These are phyloP conservation scores for Trichoderma simmonsii DNA, from an alignment of 2,329 filamentous ascomycete species.

Conservation along the genomic window DNA sequence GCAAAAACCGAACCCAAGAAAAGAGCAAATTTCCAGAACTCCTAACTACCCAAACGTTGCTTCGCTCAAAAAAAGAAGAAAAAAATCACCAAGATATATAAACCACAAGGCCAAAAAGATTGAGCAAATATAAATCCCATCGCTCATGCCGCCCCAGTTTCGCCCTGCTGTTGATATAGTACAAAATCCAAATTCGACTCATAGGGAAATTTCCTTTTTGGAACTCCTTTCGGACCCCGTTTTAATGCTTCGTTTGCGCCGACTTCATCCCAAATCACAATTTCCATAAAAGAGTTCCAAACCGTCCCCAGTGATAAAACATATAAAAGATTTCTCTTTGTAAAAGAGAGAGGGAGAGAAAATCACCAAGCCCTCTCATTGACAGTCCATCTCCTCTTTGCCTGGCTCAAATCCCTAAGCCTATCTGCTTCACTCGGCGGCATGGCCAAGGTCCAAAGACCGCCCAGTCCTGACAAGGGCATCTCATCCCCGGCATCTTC, in stretches of 20 bases:
- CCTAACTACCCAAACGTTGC: background rate
- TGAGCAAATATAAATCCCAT: too few species aligned
- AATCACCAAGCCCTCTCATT: slow-evolving; percentile 41
- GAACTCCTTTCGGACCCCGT: background rate
- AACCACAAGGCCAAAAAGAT: background rate
- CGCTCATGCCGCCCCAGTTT: background rate
- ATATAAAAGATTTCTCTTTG: too few species aligned
- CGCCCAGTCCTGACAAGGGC: slow-evolving; percentile 36
- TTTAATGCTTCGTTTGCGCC: background rate
- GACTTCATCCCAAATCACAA: background rate
- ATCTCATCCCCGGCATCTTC: slow-evolving; percentile 33
- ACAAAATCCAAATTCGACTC: background rate
- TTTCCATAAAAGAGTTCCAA: background rate
- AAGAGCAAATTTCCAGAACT: background rate
- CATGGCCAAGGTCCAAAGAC: slow-evolving; percentile 43
- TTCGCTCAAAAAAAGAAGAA: background rate
- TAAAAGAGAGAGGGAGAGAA: background rate
- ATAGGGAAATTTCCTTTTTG: background rate
- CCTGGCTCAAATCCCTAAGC: slow-evolving; percentile 43
- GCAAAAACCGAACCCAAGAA: background rate
- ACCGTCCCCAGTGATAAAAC: background rate
- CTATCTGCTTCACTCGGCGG: slow-evolving; percentile 46
- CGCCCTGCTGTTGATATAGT: background rate
- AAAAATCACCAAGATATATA: background rate
- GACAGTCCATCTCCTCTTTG: slow-evolving; percentile 56